A percentile compares a stretch with the other conserved stretches of the same genome.
phyloP scores from a whole-genome alignment of 2,329 filamentous ascomycete genomes.

The Thyridium curvatum region DNA sequence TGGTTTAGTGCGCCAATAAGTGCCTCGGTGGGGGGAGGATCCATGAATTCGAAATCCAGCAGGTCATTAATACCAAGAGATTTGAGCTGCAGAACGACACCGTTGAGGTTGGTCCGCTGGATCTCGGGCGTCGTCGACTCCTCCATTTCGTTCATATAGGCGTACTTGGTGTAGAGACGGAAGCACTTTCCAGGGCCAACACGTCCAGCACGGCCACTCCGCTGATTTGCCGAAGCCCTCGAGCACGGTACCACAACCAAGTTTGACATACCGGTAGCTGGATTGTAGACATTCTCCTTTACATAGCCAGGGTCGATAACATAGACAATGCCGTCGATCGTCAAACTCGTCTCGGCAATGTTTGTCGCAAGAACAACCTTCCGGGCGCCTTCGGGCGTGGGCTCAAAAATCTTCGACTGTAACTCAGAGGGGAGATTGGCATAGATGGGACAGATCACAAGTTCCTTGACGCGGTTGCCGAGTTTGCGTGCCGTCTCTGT shows the following conservation, averaged over 20 bases:
- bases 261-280: slow-evolving; percentile 86
- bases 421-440: slow-evolving; percentile 86
- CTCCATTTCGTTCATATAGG: slow-evolving; percentile 91
- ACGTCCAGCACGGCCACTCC: slow-evolving; percentile 86
- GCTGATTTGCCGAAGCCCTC: slow-evolving; percentile 85
- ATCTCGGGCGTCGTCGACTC: slow-evolving; percentile 92
- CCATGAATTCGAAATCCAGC: slow-evolving; percentile 93
- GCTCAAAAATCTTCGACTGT: slow-evolving; percentile 91
- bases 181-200: slow-evolving; percentile 92
- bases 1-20: slow-evolving; percentile 85
- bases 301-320: slow-evolving; percentile 94
- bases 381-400: slow-evolving; percentile 74
- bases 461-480: slow-evolving; percentile 74
- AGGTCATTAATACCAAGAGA: slow-evolving; percentile 88
- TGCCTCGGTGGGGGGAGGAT: slow-evolving; percentile 82
- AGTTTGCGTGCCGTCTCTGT: slow-evolving; percentile 83
- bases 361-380: slow-evolving; percentile 96
- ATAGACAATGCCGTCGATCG: slow-evolving; percentile 92
- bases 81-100: slow-evolving; percentile 79
- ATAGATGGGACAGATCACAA: slow-evolving; percentile 91
- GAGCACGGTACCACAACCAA: slow-evolving; percentile 88
- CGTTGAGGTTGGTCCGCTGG: slow-evolving; percentile 79
- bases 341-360: slow-evolving; percentile 92
- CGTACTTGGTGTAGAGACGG: slow-evolving; percentile 86
- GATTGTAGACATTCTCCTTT: slow-evolving; percentile 92